Evolutionary conservation across 2,329 filamentous ascomycete genomes (phyloP).

Genomic region (Cladosporium cucumerinum): DNA sequence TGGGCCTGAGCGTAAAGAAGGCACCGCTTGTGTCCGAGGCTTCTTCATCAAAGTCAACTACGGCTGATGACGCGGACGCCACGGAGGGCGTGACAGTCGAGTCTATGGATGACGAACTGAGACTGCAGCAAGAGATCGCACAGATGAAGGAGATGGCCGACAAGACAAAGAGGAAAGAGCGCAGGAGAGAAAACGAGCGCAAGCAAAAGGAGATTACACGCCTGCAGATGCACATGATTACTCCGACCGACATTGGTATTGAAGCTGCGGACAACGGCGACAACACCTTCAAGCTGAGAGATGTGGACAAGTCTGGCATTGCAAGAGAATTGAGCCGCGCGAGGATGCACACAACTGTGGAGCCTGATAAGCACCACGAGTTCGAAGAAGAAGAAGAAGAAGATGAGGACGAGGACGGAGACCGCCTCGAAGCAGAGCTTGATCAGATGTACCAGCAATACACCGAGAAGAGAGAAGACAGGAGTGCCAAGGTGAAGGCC

Average conservation of each 20-base stretch:
- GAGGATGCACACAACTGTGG: slow-evolving; percentile 68
- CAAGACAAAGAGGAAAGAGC: slow-evolving; percentile 75
- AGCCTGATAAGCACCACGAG: slow-evolving; percentile 44
- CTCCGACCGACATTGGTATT: slow-evolving; percentile 92
- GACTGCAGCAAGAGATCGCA: slow-evolving; percentile 83
- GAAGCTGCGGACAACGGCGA: slow-evolving; percentile 64
- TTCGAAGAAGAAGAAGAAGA: slow-evolving; percentile 50
- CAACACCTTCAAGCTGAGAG: slow-evolving; percentile 81
- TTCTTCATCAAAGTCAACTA: slow-evolving; percentile 24
- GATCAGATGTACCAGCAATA: slow-evolving; percentile 86
- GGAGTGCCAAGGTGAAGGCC: slow-evolving; percentile 82
- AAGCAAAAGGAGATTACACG: slow-evolving; percentile 94
- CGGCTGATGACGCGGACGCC: slow-evolving; percentile 36
- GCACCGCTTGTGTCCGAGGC: slow-evolving; percentile 41
- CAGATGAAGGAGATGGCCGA: slow-evolving; percentile 75
- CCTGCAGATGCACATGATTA: slow-evolving; percentile 95
- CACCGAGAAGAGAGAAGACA: slow-evolving; percentile 71
- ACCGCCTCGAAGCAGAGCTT: slow-evolving; percentile 77
- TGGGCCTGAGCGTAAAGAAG: slow-evolving; percentile 80
- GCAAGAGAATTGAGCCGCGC: slow-evolving; percentile 66
- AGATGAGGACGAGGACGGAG: slow-evolving; percentile 68
- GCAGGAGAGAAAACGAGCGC: slow-evolving; percentile 83
- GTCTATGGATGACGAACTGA: slow-evolving; percentile 90
- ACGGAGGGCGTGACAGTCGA: slow-evolving; percentile 68
- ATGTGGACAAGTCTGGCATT: slow-evolving; percentile 71